These are phyloP conservation scores for Fomitiporia mediterranea DNA, from an alignment of 1,284 basidiomycete species.

Conservation along the genomic window DNA sequence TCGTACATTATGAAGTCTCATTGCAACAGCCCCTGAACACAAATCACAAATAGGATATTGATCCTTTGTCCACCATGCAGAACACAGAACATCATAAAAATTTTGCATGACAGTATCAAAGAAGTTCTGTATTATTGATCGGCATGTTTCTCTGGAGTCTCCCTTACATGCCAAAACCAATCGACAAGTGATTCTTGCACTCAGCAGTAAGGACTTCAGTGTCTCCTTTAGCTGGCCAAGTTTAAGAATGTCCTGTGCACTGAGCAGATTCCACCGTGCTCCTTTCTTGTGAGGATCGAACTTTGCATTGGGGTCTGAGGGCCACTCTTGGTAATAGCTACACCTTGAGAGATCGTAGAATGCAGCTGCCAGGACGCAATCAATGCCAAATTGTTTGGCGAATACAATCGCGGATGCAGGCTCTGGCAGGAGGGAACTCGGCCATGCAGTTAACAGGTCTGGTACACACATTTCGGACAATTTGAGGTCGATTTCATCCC, in stretches of 20 bases:
- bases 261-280: neutral
- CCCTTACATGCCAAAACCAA: too few species aligned
- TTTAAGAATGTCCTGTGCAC: neutral
- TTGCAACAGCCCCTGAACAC: neutral
- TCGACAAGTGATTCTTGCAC: neutral
- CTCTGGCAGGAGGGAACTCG: neutral
- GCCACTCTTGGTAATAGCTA: neutral
- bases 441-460: too few species aligned
- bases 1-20: neutral
- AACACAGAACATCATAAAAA: too few species aligned
- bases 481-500: neutral
- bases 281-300: neutral
- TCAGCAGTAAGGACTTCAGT: neutral
- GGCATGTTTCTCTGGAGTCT: too few species aligned
- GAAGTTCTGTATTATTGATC: too few species aligned
- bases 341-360: slow-evolving; percentile 2
- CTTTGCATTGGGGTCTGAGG: neutral
- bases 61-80: too few species aligned
- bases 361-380: neutral
- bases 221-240: neutral
- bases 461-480: neutral
- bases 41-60: neutral
- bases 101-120: too few species aligned
- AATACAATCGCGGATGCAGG: neutral
- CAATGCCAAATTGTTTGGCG: neutral